Conservation (phyloP, 805 yeast species). For the Kodamaea leandrae region DNA sequence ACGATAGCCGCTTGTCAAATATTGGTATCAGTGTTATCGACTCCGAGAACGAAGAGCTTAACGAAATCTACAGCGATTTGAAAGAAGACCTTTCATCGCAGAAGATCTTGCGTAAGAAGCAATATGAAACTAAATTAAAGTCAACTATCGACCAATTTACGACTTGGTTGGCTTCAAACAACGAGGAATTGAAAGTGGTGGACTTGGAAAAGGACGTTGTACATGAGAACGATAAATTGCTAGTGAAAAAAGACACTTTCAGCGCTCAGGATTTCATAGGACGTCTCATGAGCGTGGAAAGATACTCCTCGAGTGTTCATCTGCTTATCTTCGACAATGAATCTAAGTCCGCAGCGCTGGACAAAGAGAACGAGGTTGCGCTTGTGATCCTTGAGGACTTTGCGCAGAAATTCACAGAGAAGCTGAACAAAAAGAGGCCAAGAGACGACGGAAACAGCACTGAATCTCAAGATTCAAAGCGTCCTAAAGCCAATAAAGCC, state of each 20-base stretch:
- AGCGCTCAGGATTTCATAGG: neutral
- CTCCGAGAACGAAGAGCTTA: conserved; percentile 23
- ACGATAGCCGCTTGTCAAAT: conserved; percentile 29
- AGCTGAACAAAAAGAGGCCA: conserved; percentile 3
- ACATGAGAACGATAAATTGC: conserved; percentile 1
- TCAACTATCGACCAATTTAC: conserved; percentile 13
- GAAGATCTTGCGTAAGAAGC: conserved; percentile 13
- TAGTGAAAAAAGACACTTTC: neutral
- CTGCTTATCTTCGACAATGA: neutral
- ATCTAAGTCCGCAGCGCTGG: neutral
- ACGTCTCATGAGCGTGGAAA: neutral
- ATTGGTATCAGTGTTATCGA: conserved; percentile 17
- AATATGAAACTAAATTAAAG: conserved; percentile 14
- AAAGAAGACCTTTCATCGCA: conserved; percentile 21
- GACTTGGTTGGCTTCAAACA: conserved; percentile 15
- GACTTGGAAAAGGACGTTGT: conserved; percentile 1
- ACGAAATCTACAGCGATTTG: conserved; percentile 27
- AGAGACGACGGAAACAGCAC: conserved; percentile 8
- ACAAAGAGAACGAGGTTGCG: neutral
- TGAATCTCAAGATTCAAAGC: conserved; percentile 8
- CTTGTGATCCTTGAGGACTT: neutral
- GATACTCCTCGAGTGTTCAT: neutral
- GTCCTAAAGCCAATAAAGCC: conserved; percentile 8
- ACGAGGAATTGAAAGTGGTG: conserved; percentile 5
- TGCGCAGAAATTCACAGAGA: neutral